These are phyloP conservation scores for Aspergillus ochraceoroseus DNA, from an alignment of 2,329 filamentous ascomycete genomes.

Conservation along the genomic window DNA sequence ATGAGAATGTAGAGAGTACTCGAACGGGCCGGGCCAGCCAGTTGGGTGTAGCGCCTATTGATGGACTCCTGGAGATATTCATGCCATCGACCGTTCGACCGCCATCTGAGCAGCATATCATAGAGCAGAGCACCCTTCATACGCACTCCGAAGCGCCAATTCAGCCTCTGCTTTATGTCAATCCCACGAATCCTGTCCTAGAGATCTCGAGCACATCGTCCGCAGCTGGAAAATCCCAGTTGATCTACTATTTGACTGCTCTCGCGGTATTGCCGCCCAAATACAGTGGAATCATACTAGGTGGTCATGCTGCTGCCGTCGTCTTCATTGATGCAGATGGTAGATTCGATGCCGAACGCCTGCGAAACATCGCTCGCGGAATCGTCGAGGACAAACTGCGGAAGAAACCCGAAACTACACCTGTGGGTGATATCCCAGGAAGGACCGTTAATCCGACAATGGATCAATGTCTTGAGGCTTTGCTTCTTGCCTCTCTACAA, in stretches of 20 bases:
- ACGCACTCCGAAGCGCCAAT: neutral
- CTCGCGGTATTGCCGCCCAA: constrained; percentile 48
- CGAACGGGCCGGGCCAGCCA: constrained; percentile 12
- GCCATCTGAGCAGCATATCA: neutral
- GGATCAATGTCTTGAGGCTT: constrained; percentile 13
- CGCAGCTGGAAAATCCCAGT: constrained; percentile 54
- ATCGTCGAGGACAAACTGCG: constrained; percentile 24
- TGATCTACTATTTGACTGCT: constrained; percentile 54
- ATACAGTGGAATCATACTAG: constrained; percentile 30
- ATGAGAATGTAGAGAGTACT: constrained; percentile 12
- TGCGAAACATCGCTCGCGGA: constrained; percentile 34
- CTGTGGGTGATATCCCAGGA: neutral
- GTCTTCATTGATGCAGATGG: constrained; percentile 55
- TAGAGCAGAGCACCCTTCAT: too few relatives aligned
- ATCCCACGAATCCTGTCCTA: constrained; percentile 39
- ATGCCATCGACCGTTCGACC: constrained; percentile 22
- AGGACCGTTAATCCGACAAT: neutral
- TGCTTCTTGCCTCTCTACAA: constrained; percentile 42
- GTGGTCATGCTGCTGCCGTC: constrained; percentile 48
- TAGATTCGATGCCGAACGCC: constrained; percentile 50
- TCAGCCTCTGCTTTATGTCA: constrained; percentile 4
- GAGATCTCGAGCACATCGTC: constrained; percentile 52
- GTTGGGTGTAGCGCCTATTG: constrained; percentile 47
- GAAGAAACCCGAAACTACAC: neutral
- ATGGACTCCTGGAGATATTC: constrained; percentile 42